Percentiles rank a stretch among this genome's conserved stretches.
These are phyloP conservation scores for Termitomyces sp. DNA, from an alignment of 768 basidiomycete species.

Conservation along the genomic window DNA sequence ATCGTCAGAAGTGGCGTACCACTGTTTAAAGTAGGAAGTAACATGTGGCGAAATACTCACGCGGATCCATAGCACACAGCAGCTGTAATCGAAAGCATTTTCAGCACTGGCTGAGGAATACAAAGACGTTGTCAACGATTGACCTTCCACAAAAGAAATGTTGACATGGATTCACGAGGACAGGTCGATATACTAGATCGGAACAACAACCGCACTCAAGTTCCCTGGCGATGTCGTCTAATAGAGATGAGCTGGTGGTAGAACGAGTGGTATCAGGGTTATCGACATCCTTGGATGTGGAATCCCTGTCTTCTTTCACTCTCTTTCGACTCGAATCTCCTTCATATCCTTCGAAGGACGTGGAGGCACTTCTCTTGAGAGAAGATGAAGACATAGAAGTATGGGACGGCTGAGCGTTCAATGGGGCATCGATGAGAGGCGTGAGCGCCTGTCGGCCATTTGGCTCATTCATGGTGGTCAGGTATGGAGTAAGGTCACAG, in stretches of 20 bases:
- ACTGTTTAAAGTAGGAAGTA: slow-evolving; percentile 5
- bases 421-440: slow-evolving; percentile 13
- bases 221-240: slow-evolving; percentile 64
- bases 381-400: slow-evolving; percentile 8
- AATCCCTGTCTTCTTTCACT: slow-evolving; percentile 42
- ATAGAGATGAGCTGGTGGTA: slow-evolving; percentile 28
- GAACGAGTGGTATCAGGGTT: slow-evolving; percentile 3
- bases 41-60: slow-evolving; percentile 42
- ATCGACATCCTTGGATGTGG: slow-evolving; percentile 3
- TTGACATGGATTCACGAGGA: slow-evolving; percentile 79
- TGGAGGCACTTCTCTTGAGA: slow-evolving; percentile 60
- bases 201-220: slow-evolving; percentile 85
- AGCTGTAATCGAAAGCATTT: slow-evolving; percentile 35
- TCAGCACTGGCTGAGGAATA: neutral
- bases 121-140: slow-evolving; percentile 6
- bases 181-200: slow-evolving; percentile 76
- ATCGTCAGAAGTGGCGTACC: neutral
- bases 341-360: slow-evolving; percentile 47
- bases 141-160: slow-evolving; percentile 93
- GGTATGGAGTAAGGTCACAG: slow-evolving; percentile 8
- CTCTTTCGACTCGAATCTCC: slow-evolving; percentile 52
- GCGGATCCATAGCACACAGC: slow-evolving; percentile 77
- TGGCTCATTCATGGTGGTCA: slow-evolving; percentile 10
- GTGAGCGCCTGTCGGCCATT: slow-evolving; percentile 9
- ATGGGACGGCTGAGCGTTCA: slow-evolving; percentile 11